Conservation (phyloP, 805 yeast species). For the Yamadazyma sp. region DNA sequence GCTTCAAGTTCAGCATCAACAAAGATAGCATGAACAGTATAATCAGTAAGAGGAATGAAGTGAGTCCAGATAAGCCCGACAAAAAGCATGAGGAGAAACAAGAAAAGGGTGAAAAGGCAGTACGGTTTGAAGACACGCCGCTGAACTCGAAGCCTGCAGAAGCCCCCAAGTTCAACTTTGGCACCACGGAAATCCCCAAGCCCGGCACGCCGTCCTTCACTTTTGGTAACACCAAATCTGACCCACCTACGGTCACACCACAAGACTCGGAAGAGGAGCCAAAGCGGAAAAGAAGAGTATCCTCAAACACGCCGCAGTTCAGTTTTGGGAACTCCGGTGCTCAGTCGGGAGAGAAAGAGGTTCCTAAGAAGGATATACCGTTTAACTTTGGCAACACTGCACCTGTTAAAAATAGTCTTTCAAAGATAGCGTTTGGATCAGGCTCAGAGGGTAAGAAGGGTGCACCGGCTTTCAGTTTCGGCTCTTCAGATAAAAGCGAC, state of each 20-base stretch:
- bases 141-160: neutral
- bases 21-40: slow-evolving; percentile 27
- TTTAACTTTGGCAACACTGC: slow-evolving; percentile 11
- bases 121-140: neutral
- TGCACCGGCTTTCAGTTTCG: slow-evolving; percentile 9
- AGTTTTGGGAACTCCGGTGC: slow-evolving; percentile 11
- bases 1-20: slow-evolving; percentile 36
- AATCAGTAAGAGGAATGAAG: slow-evolving; percentile 20
- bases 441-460: neutral
- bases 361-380: too few relatives aligned
- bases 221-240: neutral
- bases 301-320: slow-evolving; percentile 8
- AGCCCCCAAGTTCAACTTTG: neutral
- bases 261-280: slow-evolving; percentile 5
- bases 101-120: too few relatives aligned
- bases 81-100: neutral
- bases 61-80: neutral
- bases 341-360: neutral
- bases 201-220: neutral
- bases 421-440: neutral
- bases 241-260: neutral
- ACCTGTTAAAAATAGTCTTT: neutral
- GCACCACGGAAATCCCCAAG: neutral
- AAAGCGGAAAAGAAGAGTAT: slow-evolving; percentile 9
- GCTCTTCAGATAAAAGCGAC: slow-evolving; percentile 1